Evolutionary conservation across 1,139 yeast genomes (phyloP).

Genomic region (Sugiyamaella novakii): DNA sequence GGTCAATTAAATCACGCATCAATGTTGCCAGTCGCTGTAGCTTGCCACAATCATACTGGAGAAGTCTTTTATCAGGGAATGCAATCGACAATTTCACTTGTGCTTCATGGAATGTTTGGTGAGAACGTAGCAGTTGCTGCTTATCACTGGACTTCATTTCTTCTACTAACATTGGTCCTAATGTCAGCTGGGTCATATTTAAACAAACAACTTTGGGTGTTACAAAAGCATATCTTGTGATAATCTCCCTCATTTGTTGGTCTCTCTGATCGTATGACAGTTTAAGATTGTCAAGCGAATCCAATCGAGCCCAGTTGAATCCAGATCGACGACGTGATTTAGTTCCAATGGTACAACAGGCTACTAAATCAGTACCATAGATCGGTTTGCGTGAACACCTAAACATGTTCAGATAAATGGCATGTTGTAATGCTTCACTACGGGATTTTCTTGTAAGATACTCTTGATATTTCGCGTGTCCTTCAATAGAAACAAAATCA

Average conservation of each 20-base stretch:
- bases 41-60: conserved; percentile 97
- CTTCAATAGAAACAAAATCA: conserved; percentile 55
- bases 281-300: conserved; percentile 42
- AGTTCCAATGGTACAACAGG: conserved; percentile 10
- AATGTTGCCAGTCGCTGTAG: conserved; percentile 78
- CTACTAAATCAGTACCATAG: conserved; percentile 37
- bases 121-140: conserved; percentile 16
- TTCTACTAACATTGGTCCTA: conserved; percentile 37
- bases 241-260: conserved; percentile 49
- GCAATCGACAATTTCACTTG: conserved; percentile 90
- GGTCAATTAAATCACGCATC: conserved; percentile 73
- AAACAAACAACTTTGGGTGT: conserved; percentile 85
- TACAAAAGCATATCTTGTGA: conserved; percentile 80
- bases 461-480: conserved; percentile 61
- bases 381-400: conserved; percentile 39
- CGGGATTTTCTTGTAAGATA: conserved; percentile 54
- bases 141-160: conserved; percentile 7
- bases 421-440: conserved; percentile 58
- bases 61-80: conserved; percentile 89
- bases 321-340: conserved; percentile 22
- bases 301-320: conserved; percentile 33
- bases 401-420: conserved; percentile 58
- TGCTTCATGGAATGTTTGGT: conserved; percentile 70
- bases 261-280: conserved; percentile 50
- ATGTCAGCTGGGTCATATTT: conserved; percentile 63